Percentiles rank a stretch among this genome's conserved stretches.
These are phyloP conservation scores for Aegilops tauschii DNA, from an alignment of 176 grass and related monocot genomes.

Conservation along the genomic window DNA sequence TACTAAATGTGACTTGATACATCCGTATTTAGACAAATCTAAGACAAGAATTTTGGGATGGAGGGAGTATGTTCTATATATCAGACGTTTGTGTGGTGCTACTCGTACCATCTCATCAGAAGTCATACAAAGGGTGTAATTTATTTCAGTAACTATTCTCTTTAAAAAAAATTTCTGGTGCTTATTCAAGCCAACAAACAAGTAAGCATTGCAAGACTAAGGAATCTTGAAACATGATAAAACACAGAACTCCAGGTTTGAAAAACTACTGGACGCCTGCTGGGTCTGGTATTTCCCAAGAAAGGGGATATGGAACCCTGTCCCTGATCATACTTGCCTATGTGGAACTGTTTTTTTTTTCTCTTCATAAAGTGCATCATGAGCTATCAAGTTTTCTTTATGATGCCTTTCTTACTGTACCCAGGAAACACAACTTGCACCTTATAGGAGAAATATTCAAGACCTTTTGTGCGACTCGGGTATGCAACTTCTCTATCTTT, in stretches of 20 bases:
- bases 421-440: constrained; percentile 91
- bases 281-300: not conserved
- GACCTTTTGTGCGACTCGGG: constrained; percentile 92
- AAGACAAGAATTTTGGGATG: too few relatives aligned
- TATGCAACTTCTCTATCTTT: constrained; percentile 36
- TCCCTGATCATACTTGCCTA: not conserved
- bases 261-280: not conserved
- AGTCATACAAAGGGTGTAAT: not conserved
- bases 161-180: not conserved
- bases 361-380: constrained; percentile 9
- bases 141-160: not conserved
- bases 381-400: constrained; percentile 23
- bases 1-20: too few relatives aligned
- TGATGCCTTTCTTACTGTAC: constrained; percentile 16
- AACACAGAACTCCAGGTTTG: constrained; percentile 1
- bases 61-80: not conserved
- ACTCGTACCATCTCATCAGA: not conserved
- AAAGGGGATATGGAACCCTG: not conserved
- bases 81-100: not conserved
- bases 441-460: constrained; percentile 90
- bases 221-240: constrained; percentile 7
- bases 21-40: too few relatives aligned
- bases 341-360: not conserved
- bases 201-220: not conserved
- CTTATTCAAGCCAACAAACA: not conserved